Base-by-base conservation (phyloP, 2,329 filamentous ascomycete species). In the Cladobotryum protrusum region DNA sequence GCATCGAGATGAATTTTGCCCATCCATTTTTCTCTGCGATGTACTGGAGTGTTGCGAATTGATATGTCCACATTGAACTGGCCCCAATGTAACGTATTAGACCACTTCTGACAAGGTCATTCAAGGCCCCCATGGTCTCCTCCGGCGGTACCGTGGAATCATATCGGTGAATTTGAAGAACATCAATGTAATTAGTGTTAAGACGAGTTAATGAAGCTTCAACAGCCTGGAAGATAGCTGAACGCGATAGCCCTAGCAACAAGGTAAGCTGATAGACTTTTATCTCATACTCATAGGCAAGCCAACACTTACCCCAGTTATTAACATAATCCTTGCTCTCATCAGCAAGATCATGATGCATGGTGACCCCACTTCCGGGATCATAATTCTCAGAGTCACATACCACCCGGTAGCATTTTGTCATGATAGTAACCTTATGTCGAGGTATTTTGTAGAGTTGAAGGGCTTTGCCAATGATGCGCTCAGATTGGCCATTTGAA, bases 1-100 rank as follows among this genome's bases (percentile, higher is more conserved):
- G 77, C 78, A 82, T 82, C 3, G 68, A 73, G 40, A 81, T 65
- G 53, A 81, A 81, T 59, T 80, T 76, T 0, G 72, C 75, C 76
- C 75, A 82, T 1, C 75, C 73, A 47, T 79, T 65, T 29, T 29
- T 29, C 24, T 29, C 24, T 29, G 24, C 24, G 11, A 29, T 8
- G 24, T 29, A 29, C 6, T 82, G 78, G 59, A 81, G 64, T 12
- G 63, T 55, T 15, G 69, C 68, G 53, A 76, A 74, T 48, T 77
- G 68, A 49, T 64, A 70, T 4, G 68, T 63, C 60, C 66, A 68
- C 67, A 75, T 72, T 14, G 50, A 57, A 34, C 67, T 71, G 8
- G 73, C 68, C 8, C 76, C 76, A 17, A 79, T 73, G 57, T 79
- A 79, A 3, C 74, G 66, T 0, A 82, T 78, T 62, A 78, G 78